These are phyloP conservation scores for Penicillium antarcticum DNA, from an alignment of 495 filamentous ascomycete genomes.

Conservation along the genomic window DNA sequence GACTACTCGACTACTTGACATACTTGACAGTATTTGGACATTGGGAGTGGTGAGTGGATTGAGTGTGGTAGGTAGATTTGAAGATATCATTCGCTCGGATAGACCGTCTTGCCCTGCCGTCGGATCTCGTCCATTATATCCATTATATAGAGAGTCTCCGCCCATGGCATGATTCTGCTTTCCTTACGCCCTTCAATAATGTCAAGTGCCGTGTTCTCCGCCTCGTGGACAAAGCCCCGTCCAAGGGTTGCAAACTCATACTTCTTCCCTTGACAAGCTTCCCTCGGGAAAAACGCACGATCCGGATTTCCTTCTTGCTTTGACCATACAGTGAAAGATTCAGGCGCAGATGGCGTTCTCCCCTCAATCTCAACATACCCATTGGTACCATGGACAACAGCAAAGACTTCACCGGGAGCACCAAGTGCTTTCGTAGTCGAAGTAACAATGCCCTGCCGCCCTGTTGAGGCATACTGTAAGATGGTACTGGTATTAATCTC, in stretches of 20 bases:
- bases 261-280: background rate
- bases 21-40: too few relatives aligned
- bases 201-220: slow-evolving; percentile 21
- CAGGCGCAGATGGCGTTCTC: slow-evolving; percentile 11
- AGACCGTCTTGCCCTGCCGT: slow-evolving; percentile 10
- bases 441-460: slow-evolving; percentile 19
- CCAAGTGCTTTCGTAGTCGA: slow-evolving; percentile 13
- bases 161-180: slow-evolving; percentile 17
- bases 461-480: slow-evolving; percentile 11
- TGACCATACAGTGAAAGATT: slow-evolving; percentile 19
- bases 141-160: slow-evolving; percentile 18
- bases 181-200: slow-evolving; percentile 14
- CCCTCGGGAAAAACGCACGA: background rate
- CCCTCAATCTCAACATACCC: slow-evolving; percentile 21
- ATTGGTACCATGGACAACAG: slow-evolving; percentile 15
- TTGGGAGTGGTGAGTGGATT: too few relatives aligned
- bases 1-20: too few relatives aligned
- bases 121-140: slow-evolving; percentile 28
- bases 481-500: slow-evolving; percentile 18
- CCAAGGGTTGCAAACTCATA: slow-evolving; percentile 9
- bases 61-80: too few relatives aligned
- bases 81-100: slow-evolving; percentile 10
- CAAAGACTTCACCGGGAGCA: slow-evolving; percentile 6
- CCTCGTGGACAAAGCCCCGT: slow-evolving; percentile 18
- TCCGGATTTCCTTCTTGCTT: background rate